Evolutionary conservation across 176 grass and related monocot genomes (phyloP).

Genomic region (Carex parvula): DNA sequence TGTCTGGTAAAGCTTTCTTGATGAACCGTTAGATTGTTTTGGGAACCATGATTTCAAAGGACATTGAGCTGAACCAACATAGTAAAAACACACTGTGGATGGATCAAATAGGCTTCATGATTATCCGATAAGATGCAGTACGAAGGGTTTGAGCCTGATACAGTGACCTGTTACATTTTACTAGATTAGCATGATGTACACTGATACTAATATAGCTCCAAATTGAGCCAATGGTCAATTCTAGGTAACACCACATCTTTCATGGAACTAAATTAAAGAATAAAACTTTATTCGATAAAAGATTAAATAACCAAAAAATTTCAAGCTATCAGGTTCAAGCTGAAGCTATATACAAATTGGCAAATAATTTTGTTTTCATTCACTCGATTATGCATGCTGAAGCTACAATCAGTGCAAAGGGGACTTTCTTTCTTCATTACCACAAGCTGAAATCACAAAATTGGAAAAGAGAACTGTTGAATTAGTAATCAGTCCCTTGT

Average conservation of each 20-base stretch:
- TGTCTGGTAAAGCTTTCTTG: no score
- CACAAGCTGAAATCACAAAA: conserved; percentile 43
- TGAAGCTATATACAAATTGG: conserved; percentile 12
- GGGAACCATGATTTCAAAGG: no score
- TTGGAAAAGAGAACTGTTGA: not conserved
- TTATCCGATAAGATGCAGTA: no score
- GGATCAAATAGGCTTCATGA: no score
- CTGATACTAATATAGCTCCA: not conserved
- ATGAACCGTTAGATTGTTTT: no score
- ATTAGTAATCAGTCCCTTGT: not conserved
- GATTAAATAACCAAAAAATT: not conserved
- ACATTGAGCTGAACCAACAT: no score
- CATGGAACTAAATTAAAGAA: not conserved
- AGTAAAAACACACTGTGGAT: no score
- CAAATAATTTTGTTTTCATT: not conserved
- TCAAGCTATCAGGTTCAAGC: not conserved
- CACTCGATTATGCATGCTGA: not conserved
- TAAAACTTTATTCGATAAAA: not conserved
- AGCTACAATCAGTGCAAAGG: conserved; percentile 28
- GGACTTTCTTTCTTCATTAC: conserved; percentile 42
- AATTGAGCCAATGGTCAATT: not conserved
- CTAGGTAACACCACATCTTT: not conserved
- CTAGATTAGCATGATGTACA: not conserved
- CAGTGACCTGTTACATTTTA: no score
- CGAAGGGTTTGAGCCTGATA: no score